Evolutionary conservation across 371 early-diverging fungal species (phyloP), one percentile per base, ranked within the genome.

Genomic region (Umbelopsis sp.): DNA sequence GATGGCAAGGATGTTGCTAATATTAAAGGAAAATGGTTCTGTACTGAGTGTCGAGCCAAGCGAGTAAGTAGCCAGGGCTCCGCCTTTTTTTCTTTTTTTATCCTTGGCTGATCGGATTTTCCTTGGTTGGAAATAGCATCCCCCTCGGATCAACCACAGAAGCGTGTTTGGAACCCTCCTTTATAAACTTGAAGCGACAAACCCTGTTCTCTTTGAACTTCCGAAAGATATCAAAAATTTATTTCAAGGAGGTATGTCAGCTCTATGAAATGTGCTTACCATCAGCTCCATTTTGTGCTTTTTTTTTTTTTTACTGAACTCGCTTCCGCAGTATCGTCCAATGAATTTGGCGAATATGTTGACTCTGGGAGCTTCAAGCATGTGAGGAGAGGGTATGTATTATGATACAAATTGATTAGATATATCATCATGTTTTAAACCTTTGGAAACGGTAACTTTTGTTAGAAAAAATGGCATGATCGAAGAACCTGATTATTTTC

Each of bases 21-120:
- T 10, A 72, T 86, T 8, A 80, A 80, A 67, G 85, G 75, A 32
- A 74, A 86, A 63, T 92, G 93, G 93, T 91, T 80, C 73, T 92
- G 93, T 71, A 78, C 76, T 24, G 80, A 80, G 63, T 92, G 92
- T 74, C 68, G 75, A 29, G 73, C 78, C 57, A 76, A 76, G 46
- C 73, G 68, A 63, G 81, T 76, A 69, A 68, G 44, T n/a, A 69
- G 22, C 3, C 24, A 16, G 48, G 20, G 25, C 5, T 6, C n/a
- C 10, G 68, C 25, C 24, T 37, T 38, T 9, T 62, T 38, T 4
- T 38, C 4, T 4, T 38, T n/a, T 5, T 22, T 22, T 7, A 48
- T 20, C 6, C 14, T 9, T n/a, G 10, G 24, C 22, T 69, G 10
- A 65, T 10, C n/a, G 29, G 50, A 63, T 37, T 69, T 65, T 25